Evolutionary conservation across 805 yeast species (phyloP).

Genomic region (Wickerhamiella azymoides): DNA sequence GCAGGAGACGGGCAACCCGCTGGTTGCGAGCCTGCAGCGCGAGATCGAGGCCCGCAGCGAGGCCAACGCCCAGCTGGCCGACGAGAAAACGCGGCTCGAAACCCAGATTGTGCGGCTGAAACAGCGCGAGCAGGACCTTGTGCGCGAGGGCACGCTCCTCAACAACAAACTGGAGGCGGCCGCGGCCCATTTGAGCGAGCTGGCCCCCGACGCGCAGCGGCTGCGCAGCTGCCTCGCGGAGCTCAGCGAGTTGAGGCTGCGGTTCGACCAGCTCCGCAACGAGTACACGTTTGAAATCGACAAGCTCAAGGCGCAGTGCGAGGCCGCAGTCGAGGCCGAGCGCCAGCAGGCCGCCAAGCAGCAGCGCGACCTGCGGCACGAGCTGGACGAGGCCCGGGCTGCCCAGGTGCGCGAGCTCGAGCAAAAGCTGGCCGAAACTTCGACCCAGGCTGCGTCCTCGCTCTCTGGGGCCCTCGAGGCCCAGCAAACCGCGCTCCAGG

Average conservation of each 20-base stretch:
- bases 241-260: not conserved
- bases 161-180: not conserved
- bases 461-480: not conserved
- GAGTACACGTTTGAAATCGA: not conserved
- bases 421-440: not conserved
- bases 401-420: conserved; percentile 1
- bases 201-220: not conserved
- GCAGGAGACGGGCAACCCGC: not conserved
- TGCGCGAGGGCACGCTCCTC: not conserved
- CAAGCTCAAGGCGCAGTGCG: not conserved
- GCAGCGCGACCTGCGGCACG: not conserved
- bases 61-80: not conserved
- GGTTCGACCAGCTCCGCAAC: not conserved
- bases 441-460: not conserved
- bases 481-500: not conserved
- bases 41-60: not conserved
- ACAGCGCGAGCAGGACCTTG: not conserved
- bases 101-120: not conserved
- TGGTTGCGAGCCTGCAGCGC: not conserved
- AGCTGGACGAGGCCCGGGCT: not conserved
- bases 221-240: not conserved
- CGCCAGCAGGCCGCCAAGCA: not conserved
- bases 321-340: not conserved
- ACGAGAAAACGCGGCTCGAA: not conserved
- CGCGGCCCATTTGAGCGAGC: not conserved